phyloP scores from a whole-genome alignment of 768 basidiomycete genomes.

The Xerocomellus dryophilus region DNA sequence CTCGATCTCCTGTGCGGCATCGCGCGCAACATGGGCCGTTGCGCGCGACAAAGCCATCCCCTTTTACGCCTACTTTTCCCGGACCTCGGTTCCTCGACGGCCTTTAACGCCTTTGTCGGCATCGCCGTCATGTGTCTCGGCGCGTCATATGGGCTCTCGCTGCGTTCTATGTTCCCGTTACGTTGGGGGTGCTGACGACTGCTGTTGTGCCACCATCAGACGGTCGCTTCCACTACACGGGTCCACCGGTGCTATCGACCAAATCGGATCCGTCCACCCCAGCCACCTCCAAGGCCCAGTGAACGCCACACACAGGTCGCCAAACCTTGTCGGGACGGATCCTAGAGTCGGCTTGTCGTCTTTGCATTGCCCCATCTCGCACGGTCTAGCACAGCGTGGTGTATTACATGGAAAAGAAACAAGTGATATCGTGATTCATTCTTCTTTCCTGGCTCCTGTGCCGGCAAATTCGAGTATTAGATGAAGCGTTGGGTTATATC shows the following conservation, averaged over 20 bases:
- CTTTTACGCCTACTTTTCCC: slow-evolving; percentile 45
- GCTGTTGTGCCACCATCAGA: slow-evolving; percentile 25
- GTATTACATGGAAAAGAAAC: background rate
- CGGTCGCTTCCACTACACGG: slow-evolving; percentile 42
- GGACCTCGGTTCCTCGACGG: slow-evolving; percentile 55
- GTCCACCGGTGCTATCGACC: slow-evolving; percentile 37
- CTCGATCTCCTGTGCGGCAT: slow-evolving; percentile 64
- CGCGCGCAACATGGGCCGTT: slow-evolving; percentile 70
- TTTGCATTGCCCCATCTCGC: too few species aligned
- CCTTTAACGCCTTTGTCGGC: slow-evolving; percentile 67
- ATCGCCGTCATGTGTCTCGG: slow-evolving; percentile 66
- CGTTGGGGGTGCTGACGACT: background rate
- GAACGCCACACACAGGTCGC: background rate
- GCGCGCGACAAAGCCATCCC: slow-evolving; percentile 67
- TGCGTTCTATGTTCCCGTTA: too few species aligned
- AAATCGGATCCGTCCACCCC: slow-evolving; percentile 1
- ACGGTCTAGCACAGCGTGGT: background rate
- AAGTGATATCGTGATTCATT: background rate
- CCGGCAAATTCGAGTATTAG: slow-evolving; percentile 2
- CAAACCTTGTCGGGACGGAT: background rate
- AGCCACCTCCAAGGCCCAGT: slow-evolving; percentile 7
- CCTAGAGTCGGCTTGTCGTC: background rate
- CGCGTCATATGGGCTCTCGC: slow-evolving; percentile 45
- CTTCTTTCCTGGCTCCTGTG: too few species aligned
- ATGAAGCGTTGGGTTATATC: slow-evolving; percentile 13